Base-by-base conservation (phyloP, 2,329 filamentous ascomycete species). In the Pseudogymnoascus sp. region DNA sequence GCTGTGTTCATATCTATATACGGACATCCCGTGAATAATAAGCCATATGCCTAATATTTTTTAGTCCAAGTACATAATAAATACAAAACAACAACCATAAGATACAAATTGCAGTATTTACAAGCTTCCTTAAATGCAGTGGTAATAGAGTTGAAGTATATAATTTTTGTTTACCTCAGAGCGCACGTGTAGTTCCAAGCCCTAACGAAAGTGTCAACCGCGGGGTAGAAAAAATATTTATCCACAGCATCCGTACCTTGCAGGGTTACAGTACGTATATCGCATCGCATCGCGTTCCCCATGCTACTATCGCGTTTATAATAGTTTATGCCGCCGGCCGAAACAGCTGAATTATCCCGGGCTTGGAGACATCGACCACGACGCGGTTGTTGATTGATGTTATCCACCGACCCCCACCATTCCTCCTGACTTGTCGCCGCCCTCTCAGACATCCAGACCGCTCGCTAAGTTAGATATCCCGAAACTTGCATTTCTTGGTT, bases 191-290 rank as follows among this genome's bases (percentile, higher is more conserved):
- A 53, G 25, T 20, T 53, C 25, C 47, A 53, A 53, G 47, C 47
- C 47, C 47, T 53, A 53, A 53, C 47, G 47, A 53, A 33, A 33
- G 15, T 33, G 25, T 33, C 47, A 53, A 53, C 47, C 47, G 47
- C 47, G 47, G 47, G 47, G 47, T 53, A 53, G 47, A 53, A 33
- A 53, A 53, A 53, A 33, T 53, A 53, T 53, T 33, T 53, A 53
- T 53, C 28, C 47, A 53, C 47, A 53, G 47, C 43, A 25, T 33
- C 28, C 25, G 43, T 53, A 53, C 47, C 47, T 53, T 15, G 47
- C 47, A 53, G 47, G 47, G 47, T 53, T 53, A 53, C 47, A 53
- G 47, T 53, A 53, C 47, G 47, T 53, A 53, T 50, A 50, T 22
- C 22, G 22, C 22, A 22, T 53, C 47, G 28, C 28, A 53, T 53